phyloP scores from a whole-genome alignment of 495 filamentous ascomycete genomes.

The Viridothelium virens region DNA sequence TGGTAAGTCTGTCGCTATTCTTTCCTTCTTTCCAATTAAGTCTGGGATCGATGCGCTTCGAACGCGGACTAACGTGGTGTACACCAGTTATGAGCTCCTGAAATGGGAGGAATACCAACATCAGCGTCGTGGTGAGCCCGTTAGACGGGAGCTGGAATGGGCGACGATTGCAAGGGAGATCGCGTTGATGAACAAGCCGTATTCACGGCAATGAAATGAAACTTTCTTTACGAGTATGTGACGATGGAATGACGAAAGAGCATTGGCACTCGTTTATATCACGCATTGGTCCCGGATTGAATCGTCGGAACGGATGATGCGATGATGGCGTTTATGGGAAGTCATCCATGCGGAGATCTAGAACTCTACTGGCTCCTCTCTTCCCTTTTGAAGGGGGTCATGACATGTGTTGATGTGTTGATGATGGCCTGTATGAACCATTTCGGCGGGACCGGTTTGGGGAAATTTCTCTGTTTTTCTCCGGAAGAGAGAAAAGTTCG shows the following conservation, averaged over 20 bases:
- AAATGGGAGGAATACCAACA: conserved; percentile 82
- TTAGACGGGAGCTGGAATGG: conserved; percentile 84
- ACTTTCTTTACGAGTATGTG: not conserved
- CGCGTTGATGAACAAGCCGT: conserved; percentile 93
- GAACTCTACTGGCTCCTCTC: not conserved
- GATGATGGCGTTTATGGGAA: not conserved
- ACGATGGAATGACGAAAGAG: not conserved
- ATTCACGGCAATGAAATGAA: conserved; percentile 37
- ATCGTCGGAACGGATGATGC: not conserved
- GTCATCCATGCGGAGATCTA: not conserved
- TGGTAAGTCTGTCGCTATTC: conserved; percentile 40
- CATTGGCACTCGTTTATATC: too few relatives aligned
- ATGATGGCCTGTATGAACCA: conserved; percentile 3
- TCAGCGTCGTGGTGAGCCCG: conserved; percentile 38
- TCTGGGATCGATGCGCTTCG: too few relatives aligned
- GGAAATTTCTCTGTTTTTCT: not conserved
- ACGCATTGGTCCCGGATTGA: not conserved
- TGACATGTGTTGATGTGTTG: conserved; percentile 3
- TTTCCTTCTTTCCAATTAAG: not conserved
- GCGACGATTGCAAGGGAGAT: conserved; percentile 79
- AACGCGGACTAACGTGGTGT: not conserved
- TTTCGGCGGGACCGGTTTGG: conserved; percentile 7
- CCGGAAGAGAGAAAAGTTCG: not conserved
- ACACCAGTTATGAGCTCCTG: conserved; percentile 56
- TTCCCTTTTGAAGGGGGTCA: not conserved